Conservation (phyloP, 2,329 filamentous ascomycete species). For the Cyphellophora attinorum region DNA sequence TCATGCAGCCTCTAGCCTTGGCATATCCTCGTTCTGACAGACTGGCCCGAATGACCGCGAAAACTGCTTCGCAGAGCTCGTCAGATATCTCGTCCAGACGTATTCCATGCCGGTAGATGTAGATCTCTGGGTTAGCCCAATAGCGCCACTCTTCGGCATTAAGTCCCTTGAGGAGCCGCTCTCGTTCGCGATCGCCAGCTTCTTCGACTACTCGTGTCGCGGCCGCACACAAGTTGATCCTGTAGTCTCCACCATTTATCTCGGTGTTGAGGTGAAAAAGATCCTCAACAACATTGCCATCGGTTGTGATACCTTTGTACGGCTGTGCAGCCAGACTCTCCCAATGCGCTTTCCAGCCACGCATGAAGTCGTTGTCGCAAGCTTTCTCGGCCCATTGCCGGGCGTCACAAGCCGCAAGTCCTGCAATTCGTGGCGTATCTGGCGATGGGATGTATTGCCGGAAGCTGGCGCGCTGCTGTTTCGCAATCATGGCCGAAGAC, state of each 20-base stretch:
- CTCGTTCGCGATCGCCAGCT: neutral
- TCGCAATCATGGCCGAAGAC: too few species aligned
- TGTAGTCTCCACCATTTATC: too few species aligned
- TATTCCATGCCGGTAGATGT: slow-evolving; percentile 1
- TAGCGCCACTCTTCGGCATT: slow-evolving; percentile 3
- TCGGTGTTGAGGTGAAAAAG: neutral
- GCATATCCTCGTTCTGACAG: slow-evolving; percentile 1
- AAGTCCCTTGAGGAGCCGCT: neutral
- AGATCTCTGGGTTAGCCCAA: slow-evolving; percentile 4
- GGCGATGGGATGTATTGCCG: too few species aligned
- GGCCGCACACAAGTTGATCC: too few species aligned
- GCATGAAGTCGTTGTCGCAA: too few species aligned
- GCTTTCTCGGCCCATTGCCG: too few species aligned
- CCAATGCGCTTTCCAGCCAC: too few species aligned
- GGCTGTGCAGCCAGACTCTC: too few species aligned
- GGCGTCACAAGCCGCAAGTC: too few species aligned
- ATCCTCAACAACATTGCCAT: neutral
- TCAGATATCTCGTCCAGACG: slow-evolving; percentile 4
- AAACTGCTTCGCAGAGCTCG: neutral
- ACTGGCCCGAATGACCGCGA: slow-evolving; percentile 1
- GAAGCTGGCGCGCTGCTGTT: too few species aligned
- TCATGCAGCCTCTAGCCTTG: slow-evolving; percentile 4
- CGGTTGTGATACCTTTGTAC: slow-evolving; percentile 4
- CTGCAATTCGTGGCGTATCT: too few species aligned
- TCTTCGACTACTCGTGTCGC: neutral